Percentiles rank a stretch among this genome's conserved stretches.
Evolutionary conservation across 208 protist species (phyloP).

Genomic region (Endotrypanum monterogeii): DNA sequence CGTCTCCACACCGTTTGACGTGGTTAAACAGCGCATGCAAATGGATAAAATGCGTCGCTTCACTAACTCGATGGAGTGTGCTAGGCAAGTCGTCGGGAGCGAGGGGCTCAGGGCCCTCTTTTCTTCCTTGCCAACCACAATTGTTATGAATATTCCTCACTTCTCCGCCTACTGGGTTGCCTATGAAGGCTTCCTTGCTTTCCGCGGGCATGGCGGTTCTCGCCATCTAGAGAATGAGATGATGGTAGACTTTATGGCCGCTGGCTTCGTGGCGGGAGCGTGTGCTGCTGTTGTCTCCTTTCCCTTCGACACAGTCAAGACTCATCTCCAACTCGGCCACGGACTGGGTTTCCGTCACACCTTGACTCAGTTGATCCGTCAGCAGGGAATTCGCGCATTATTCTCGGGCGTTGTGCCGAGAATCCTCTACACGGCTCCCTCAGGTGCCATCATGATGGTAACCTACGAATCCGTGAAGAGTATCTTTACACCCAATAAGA

Average conservation of each 20-base stretch:
- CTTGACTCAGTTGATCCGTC: constrained; percentile 31
- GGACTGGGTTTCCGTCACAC: constrained; percentile 28
- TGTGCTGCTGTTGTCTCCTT: constrained; percentile 88
- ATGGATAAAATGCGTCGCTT: constrained; percentile 71
- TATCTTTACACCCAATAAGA: constrained; percentile 18
- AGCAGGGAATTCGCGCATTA: constrained; percentile 57
- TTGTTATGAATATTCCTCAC: constrained; percentile 94
- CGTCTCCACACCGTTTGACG: constrained; percentile 93
- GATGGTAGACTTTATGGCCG: constrained; percentile 62
- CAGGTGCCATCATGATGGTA: constrained; percentile 92
- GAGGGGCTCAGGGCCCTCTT: constrained; percentile 81
- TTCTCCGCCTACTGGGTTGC: constrained; percentile 91
- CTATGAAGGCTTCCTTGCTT: constrained; percentile 79
- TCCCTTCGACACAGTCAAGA: constrained; percentile 93
- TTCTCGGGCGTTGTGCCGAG: constrained; percentile 81
- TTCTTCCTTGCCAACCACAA: constrained; percentile 87
- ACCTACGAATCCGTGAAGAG: constrained; percentile 92
- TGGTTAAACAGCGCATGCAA: constrained; percentile 95
- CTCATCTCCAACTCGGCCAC: constrained; percentile 83
- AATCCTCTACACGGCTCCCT: constrained; percentile 88
- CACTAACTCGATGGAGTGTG: constrained; percentile 56
- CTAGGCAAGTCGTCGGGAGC: constrained; percentile 31
- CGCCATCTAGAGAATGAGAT: constrained; percentile 50
- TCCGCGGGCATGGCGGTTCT: constrained; percentile 32
- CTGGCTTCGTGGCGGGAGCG: constrained; percentile 85